Evolutionary conservation across 2,329 filamentous ascomycete genomes (phyloP), one percentile per base, ranked within the genome.

Genomic region (Anthostomella pinea): DNA sequence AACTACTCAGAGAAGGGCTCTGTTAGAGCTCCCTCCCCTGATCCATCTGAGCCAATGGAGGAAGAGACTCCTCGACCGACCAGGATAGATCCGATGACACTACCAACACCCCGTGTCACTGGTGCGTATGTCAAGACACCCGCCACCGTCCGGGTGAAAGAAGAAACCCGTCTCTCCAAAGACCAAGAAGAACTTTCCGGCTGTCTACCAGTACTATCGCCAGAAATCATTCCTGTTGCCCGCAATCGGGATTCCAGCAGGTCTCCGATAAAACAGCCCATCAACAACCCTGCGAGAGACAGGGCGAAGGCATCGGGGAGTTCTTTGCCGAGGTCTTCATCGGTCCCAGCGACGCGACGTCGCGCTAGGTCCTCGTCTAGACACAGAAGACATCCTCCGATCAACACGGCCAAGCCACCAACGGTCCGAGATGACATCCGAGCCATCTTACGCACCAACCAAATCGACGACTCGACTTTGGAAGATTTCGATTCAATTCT

Each of bases 81-180:
- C 10, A 74, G 64, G 46, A 35, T 46, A 25, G 72, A 78, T 39
- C 68, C 68, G 8, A 40, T 71, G 21, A 64, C 63, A 19, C 69
- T 71, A 57, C 71, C 73, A 6, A 79, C 76, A 3, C 76, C 76
- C 2, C 68, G 60, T 33, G 65, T 79, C 3, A 70, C 65, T 1
- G 76, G 76, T 1, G 76, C 76, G 3, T 80, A 72, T 41, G 66
- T 79, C 8, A 74, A 79, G 37, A 79, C 76, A 3, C 75, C 76
- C 2, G 67, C 65, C 6, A 73, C 72, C 4, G 53, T 64, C 26
- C 52, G 47, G 26, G 38, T 45, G n/a, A 54, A 57, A 31, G 52
- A 51, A 26, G 51, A 54, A 24, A 35, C 42, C 18, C 31, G 38
- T n/a, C 13, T 33, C 8, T 3, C 11, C 20, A 26, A 37, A 36